Evolutionary conservation across 1,284 basidiomycete species (phyloP), one percentile per base, ranked within the genome.

Genomic region (Ceratobasidium sp.): DNA sequence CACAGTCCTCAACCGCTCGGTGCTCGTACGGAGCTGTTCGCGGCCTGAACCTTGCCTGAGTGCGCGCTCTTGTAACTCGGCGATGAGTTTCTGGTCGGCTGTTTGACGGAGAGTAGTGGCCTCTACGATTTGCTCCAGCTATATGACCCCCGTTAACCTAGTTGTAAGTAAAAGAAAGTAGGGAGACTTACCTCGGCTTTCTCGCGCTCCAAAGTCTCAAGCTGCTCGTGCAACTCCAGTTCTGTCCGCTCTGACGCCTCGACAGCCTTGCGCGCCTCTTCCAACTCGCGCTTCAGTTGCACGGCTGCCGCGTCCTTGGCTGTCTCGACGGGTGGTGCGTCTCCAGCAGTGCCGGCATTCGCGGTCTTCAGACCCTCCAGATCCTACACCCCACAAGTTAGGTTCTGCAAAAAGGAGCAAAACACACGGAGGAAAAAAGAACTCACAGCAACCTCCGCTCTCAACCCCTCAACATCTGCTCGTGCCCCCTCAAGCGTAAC

Each of bases 401-500:
- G 50, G 33, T 56, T 36, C 36, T 53, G 62, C 57, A 51, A 73
- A 63, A 27, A 47, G 36, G 36, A 41, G 36, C 6, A 11, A 41
- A 67, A 17, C n/a, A n/a, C n/a, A n/a, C n/a, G n/a, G n/a, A 54
- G 8, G 62, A 72, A 27, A 77, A 65, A 45, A 31, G n/a, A 3
- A 85, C 93, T 84, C 81, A 95, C 94, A 44, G 89, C 86, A 66
- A 93, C 84, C 78, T 98, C 96, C 41, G 88, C 85, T 74, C 96
- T 87, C 69, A 98, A 83, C 2, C 86, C 85, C 84, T 99, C 97
- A 29, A 98, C 92, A 81, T 99, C 97, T 9, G 93, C 94, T 66
- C 93, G 86, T n/a, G 96, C 94, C 79, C 91, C 92, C 83, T 99
- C 97, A 19, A 98, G 86, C 1, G 96, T 94, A 47, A 89, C 86